Evolutionary conservation across 2,329 filamentous ascomycete genomes (phyloP).

Genomic region (Penicillium polonicum): DNA sequence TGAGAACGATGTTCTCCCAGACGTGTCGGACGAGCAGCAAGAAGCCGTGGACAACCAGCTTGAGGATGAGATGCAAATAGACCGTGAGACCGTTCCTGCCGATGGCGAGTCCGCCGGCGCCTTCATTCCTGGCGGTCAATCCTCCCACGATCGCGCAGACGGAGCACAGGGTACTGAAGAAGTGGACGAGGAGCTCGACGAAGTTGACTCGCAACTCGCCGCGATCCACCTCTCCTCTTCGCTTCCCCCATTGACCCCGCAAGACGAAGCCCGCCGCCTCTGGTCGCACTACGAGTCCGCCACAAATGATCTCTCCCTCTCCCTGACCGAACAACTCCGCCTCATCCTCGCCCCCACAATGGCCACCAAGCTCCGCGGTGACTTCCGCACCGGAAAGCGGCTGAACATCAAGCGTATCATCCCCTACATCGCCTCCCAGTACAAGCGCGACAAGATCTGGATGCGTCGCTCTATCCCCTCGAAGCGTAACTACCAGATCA

Average conservation of each 20-base stretch:
- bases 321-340: slow-evolving; percentile 89
- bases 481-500: slow-evolving; percentile 93
- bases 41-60: slow-evolving; percentile 47
- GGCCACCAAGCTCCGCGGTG: slow-evolving; percentile 92
- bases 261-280: slow-evolving; percentile 65
- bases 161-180: slow-evolving; percentile 42
- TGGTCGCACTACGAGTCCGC: slow-evolving; percentile 83
- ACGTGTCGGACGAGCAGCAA: slow-evolving; percentile 44
- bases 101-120: slow-evolving; percentile 48
- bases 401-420: slow-evolving; percentile 99
- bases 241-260: slow-evolving; percentile 45
- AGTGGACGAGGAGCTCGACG: slow-evolving; percentile 45
- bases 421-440: slow-evolving; percentile 95
- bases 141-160: slow-evolving; percentile 27
- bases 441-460: slow-evolving; percentile 99
- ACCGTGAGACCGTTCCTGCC: slow-evolving; percentile 34
- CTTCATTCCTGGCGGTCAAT: slow-evolving; percentile 54
- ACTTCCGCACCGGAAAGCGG: slow-evolving; percentile 95
- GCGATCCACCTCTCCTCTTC: slow-evolving; percentile 67
- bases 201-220: slow-evolving; percentile 59
- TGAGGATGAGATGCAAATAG: slow-evolving; percentile 47
- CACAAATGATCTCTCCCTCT: slow-evolving; percentile 82
- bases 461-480: slow-evolving; percentile 89
- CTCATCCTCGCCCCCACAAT: slow-evolving; percentile 93
- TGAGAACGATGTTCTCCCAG: slow-evolving; percentile 58